Percentiles rank a stretch among this genome's conserved stretches.
Conservation (phyloP, 2,329 filamentous ascomycete species). For the Fusarium drepaniforme region DNA sequence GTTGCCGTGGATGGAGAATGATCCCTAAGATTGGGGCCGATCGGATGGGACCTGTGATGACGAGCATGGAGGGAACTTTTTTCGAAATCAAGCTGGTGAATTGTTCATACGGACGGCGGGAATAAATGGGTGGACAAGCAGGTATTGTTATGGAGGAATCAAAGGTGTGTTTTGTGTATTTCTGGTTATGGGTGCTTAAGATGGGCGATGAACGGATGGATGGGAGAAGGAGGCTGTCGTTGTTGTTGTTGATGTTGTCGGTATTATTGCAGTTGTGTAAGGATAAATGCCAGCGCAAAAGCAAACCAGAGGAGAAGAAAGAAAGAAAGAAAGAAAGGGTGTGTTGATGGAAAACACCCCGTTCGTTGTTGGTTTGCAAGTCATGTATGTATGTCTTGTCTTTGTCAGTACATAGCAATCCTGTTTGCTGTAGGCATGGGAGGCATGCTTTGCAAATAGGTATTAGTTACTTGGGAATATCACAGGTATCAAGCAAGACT, state of each 20-base stretch:
- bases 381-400: not conserved
- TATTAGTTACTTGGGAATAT: not conserved
- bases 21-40: not conserved
- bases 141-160: constrained; percentile 1
- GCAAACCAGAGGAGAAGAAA: not conserved
- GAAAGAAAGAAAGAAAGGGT: not conserved
- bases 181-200: constrained; percentile 16
- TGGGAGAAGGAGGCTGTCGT: not conserved
- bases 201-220: constrained; percentile 7
- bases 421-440: not conserved
- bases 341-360: not conserved
- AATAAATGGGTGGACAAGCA: not conserved
- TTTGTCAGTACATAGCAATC: not conserved
- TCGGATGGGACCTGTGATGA: not conserved
- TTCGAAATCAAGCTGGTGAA: not conserved
- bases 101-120: not conserved
- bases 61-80: not conserved
- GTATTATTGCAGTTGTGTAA: not conserved
- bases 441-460: not conserved
- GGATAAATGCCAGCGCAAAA: not conserved
- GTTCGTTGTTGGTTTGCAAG: not conserved
- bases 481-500: not conserved
- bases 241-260: not conserved
- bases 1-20: not conserved
- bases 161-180: constrained; percentile 14